A percentile compares a stretch with the other conserved stretches of the same genome.
phyloP scores from a whole-genome alignment of 73 alveolate species.

The Paraurostyla sp. region DNA sequence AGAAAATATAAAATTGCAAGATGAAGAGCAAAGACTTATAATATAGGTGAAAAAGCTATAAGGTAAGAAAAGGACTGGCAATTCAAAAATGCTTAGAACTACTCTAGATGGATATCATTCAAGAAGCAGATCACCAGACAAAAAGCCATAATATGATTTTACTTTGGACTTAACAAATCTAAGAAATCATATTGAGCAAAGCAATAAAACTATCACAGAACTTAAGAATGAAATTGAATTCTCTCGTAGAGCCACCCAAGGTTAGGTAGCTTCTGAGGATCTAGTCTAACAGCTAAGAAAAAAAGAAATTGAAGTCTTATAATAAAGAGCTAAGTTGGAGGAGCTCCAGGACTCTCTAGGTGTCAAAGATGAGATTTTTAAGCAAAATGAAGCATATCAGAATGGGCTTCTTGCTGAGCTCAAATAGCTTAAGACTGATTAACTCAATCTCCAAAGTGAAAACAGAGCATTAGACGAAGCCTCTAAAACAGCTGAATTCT shows the following conservation, averaged over 20 bases:
- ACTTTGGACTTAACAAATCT: not conserved
- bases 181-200: constrained; percentile 20
- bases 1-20: constrained; percentile 61
- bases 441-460: constrained; percentile 35
- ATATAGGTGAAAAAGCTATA: constrained; percentile 48
- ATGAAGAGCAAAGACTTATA: constrained; percentile 49
- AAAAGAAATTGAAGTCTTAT: constrained; percentile 59
- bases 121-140: constrained; percentile 49
- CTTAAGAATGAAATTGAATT: constrained; percentile 47
- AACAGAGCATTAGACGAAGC: constrained; percentile 18
- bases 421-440: constrained; percentile 40
- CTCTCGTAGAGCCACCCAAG: constrained; percentile 11
- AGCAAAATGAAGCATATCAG: constrained; percentile 22
- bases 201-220: not conserved
- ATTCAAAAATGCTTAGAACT: not conserved
- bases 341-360: constrained; percentile 11
- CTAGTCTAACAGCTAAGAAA: not conserved
- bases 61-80: not conserved
- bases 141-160: not conserved
- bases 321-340: constrained; percentile 50
- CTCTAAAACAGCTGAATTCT: constrained; percentile 30
- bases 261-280: constrained; percentile 22
- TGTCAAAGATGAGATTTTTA: not conserved
- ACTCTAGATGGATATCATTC: not conserved
- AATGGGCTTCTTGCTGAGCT: constrained; percentile 55